phyloP scores from a whole-genome alignment of 345 rosid species.

The Citrus unshiu region DNA sequence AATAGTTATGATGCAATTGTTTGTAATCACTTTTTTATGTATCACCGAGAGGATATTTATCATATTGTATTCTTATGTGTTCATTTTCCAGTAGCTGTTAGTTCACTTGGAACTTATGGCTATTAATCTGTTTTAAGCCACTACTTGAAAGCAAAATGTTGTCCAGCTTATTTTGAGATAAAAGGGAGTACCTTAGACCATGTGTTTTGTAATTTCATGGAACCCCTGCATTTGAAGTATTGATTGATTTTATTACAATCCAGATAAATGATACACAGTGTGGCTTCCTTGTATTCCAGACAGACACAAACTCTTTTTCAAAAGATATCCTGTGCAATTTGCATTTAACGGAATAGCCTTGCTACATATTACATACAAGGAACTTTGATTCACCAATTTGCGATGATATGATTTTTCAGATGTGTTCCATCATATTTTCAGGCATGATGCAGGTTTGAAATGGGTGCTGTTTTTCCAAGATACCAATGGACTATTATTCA shows the following conservation, averaged over 20 bases:
- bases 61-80: neutral
- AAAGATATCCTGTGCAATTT: neutral
- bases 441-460: constrained; percentile 69
- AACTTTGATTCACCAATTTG: constrained; percentile 3
- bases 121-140: neutral
- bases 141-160: neutral
- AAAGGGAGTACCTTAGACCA: neutral
- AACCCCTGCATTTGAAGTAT: neutral
- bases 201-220: neutral
- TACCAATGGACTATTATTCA: constrained; percentile 95
- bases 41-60: neutral
- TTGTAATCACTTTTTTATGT: constrained; percentile 2
- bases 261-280: neutral
- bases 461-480: constrained; percentile 99
- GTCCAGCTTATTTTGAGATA: neutral
- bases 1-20: neutral
- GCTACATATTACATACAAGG: neutral
- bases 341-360: neutral
- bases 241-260: neutral
- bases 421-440: constrained; percentile 26
- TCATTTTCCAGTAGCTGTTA: neutral
- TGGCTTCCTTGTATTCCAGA: neutral
- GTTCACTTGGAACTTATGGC: neutral
- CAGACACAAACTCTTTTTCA: neutral
- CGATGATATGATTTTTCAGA: neutral